Evolutionary conservation across 2,329 filamentous ascomycete species (phyloP).

Genomic region (Fusarium citri): DNA sequence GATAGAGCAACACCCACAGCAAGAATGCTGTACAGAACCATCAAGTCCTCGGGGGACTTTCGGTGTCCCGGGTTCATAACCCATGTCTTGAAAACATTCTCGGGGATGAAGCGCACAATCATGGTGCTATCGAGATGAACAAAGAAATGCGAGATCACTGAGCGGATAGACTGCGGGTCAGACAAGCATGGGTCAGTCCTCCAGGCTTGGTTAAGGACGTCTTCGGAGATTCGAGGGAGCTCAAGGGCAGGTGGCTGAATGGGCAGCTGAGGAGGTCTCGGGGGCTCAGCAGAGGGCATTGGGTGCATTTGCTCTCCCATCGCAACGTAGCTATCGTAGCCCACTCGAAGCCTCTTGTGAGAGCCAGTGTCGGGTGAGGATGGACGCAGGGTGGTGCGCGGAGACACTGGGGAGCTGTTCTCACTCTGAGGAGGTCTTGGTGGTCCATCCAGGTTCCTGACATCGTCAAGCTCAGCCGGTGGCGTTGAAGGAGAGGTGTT

Average conservation of each 20-base stretch:
- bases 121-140: slow-evolving; percentile 56
- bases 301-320: slow-evolving; percentile 49
- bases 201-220: slow-evolving; percentile 62
- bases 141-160: slow-evolving; percentile 57
- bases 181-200: slow-evolving; percentile 61
- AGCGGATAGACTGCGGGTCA: slow-evolving; percentile 55
- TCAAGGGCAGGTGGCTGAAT: slow-evolving; percentile 55
- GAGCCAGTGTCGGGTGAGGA: slow-evolving; percentile 52
- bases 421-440: slow-evolving; percentile 55
- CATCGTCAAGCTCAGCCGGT: slow-evolving; percentile 62
- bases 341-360: slow-evolving; percentile 62
- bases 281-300: slow-evolving; percentile 51
- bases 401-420: slow-evolving; percentile 62
- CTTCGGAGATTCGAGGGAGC: slow-evolving; percentile 61
- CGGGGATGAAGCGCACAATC: slow-evolving; percentile 57
- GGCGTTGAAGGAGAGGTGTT: slow-evolving; percentile 67
- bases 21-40: slow-evolving; percentile 60
- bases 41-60: slow-evolving; percentile 58
- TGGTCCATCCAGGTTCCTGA: slow-evolving; percentile 52
- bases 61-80: slow-evolving; percentile 50
- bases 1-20: slow-evolving; percentile 55
- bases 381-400: slow-evolving; percentile 53
- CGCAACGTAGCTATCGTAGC: slow-evolving; percentile 59
- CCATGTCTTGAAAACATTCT: slow-evolving; percentile 55
- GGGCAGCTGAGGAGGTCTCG: slow-evolving; percentile 51